Conservation (phyloP, 306 rosid genomes). For the Dryas alaskensis region DNA sequence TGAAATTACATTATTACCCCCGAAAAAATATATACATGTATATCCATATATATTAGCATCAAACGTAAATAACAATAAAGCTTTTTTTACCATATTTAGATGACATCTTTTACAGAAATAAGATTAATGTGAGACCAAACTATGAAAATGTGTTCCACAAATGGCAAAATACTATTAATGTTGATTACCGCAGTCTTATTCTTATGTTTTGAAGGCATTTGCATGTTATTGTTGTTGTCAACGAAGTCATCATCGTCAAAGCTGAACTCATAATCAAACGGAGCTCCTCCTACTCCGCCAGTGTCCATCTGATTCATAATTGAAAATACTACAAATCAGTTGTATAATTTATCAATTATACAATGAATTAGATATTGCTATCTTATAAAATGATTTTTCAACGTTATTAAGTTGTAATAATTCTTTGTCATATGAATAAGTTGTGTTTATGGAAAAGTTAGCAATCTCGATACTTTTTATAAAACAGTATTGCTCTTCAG, state of each 20-base stretch:
- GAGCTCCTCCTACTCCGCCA: background rate
- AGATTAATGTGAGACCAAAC: too few species aligned
- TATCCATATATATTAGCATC: background rate
- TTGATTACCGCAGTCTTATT: background rate
- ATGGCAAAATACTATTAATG: background rate
- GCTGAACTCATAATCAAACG: background rate
- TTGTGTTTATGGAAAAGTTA: too few species aligned
- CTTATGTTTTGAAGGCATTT: background rate
- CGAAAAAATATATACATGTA: too few species aligned
- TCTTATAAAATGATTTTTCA: too few species aligned
- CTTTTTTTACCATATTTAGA: background rate
- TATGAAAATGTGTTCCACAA: too few species aligned
- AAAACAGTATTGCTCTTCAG: too few species aligned
- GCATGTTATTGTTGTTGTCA: background rate
- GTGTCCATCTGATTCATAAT: slow-evolving; percentile 1
- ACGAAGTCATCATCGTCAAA: background rate
- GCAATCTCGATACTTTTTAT: too few species aligned
- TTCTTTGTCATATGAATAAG: too few species aligned
- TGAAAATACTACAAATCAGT: background rate
- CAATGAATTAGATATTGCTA: too few species aligned
- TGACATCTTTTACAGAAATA: background rate
- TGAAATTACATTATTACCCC: background rate
- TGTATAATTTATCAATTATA: background rate
- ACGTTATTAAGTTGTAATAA: too few species aligned
- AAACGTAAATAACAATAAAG: background rate